Conservation (phyloP, 2,329 filamentous ascomycete genomes). For the Nemania abortiva region DNA sequence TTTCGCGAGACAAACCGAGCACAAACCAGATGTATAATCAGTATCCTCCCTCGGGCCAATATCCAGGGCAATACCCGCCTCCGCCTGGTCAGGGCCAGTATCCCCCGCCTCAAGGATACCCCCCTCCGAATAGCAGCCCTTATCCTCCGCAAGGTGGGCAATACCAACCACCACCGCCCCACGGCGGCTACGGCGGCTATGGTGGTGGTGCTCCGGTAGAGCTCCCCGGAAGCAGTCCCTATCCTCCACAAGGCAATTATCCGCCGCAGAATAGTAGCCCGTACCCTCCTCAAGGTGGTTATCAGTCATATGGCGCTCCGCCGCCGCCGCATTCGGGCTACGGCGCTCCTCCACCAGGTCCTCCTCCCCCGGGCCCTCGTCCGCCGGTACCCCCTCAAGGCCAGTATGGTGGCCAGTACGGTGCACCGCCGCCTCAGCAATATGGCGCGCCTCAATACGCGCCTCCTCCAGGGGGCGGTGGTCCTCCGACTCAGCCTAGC, state of each 20-base stretch:
- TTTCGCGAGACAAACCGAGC: not conserved
- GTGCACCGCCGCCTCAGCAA: constrained; percentile 54
- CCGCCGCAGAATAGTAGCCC: constrained; percentile 48
- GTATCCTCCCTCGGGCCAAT: constrained; percentile 45
- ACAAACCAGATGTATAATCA: constrained; percentile 38
- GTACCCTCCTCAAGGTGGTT: constrained; percentile 43
- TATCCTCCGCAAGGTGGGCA: constrained; percentile 45
- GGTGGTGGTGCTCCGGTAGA: constrained; percentile 24
- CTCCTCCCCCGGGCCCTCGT: constrained; percentile 46
- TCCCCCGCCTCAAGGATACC: constrained; percentile 49
- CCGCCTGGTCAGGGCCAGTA: constrained; percentile 38
- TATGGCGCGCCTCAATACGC: constrained; percentile 55
- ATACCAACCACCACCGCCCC: constrained; percentile 56
- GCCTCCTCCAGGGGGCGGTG: constrained; percentile 43
- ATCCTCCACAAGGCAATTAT: constrained; percentile 46
- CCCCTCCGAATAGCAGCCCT: constrained; percentile 47
- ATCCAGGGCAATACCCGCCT: constrained; percentile 29
- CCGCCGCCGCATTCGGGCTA: constrained; percentile 52
- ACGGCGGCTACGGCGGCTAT: constrained; percentile 50
- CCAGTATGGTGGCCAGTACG: constrained; percentile 56
- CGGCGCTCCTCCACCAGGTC: constrained; percentile 49
- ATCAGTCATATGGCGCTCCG: constrained; percentile 49
- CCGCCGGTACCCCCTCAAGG: constrained; percentile 44
- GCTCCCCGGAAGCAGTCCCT: constrained; percentile 49
- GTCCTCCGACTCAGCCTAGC: constrained; percentile 73